A percentile compares a stretch with the other conserved stretches of the same genome.
Evolutionary conservation across 495 filamentous ascomycete genomes (phyloP).

Genomic region (Penicillium canariense): DNA sequence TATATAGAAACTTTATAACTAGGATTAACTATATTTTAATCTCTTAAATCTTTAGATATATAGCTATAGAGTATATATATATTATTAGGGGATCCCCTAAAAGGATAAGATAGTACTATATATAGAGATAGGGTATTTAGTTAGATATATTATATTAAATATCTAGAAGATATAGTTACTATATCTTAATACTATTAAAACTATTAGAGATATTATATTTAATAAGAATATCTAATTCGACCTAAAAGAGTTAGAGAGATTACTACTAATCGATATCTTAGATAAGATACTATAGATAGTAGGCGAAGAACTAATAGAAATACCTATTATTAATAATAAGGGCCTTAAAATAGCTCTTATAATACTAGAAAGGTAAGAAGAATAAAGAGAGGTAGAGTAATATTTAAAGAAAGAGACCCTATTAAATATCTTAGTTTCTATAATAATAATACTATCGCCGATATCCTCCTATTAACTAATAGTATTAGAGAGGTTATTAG

Average conservation of each 20-base stretch:
- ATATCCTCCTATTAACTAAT: no score
- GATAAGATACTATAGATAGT: no score
- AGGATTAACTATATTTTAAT: neutral
- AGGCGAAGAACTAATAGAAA: no score
- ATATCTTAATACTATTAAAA: neutral
- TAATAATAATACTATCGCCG: no score
- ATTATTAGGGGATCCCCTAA: neutral
- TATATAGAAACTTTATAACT: neutral
- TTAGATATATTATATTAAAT: constrained; percentile 8
- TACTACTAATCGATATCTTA: no score
- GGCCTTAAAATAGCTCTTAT: no score
- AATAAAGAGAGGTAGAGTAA: no score
- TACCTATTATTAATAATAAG: no score
- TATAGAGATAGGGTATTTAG: constrained; percentile 5
- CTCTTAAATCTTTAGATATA: constrained; percentile 10
- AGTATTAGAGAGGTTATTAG: no score
- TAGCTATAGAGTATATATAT: neutral
- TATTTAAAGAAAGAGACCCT: no score
- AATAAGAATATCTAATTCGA: neutral
- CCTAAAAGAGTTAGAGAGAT: neutral
- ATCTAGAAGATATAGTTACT: constrained; percentile 11
- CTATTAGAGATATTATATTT: constrained; percentile 5
- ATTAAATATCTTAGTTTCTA: no score
- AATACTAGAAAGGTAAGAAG: no score
- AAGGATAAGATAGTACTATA: constrained; percentile 5